These are phyloP conservation scores for Magnaporthales sp. DNA, from an alignment of 2,329 filamentous ascomycete species.

Conservation along the genomic window DNA sequence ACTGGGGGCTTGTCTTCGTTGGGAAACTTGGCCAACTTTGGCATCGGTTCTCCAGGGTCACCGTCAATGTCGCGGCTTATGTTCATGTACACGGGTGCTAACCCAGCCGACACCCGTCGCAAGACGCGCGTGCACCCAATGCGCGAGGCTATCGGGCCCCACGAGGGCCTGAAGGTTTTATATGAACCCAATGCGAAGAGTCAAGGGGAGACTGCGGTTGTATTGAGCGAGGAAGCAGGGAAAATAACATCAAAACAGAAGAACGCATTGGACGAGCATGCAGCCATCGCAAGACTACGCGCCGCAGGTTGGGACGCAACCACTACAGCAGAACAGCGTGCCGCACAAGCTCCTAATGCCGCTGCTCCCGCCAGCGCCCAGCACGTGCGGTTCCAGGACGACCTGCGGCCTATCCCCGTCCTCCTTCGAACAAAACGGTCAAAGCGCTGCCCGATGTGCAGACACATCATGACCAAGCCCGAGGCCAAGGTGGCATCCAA, in stretches of 20 bases:
- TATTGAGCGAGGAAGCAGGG: neutral
- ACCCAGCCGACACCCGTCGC: slow-evolving; percentile 52
- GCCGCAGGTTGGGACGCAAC: slow-evolving; percentile 57
- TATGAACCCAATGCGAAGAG: neutral
- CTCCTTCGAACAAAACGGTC: slow-evolving; percentile 85
- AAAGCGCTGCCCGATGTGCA: slow-evolving; percentile 85
- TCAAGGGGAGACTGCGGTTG: neutral
- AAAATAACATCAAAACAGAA: neutral
- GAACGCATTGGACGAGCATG: slow-evolving; percentile 48
- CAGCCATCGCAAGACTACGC: slow-evolving; percentile 51
- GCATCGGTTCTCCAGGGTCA: slow-evolving; percentile 68
- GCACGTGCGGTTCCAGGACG: slow-evolving; percentile 52
- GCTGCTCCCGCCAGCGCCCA: slow-evolving; percentile 24
- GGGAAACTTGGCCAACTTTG: slow-evolving; percentile 33
- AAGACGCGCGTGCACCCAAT: slow-evolving; percentile 63
- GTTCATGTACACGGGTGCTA: slow-evolving; percentile 68
- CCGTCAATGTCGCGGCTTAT: slow-evolving; percentile 67
- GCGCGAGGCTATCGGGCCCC: slow-evolving; percentile 64
- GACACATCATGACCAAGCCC: slow-evolving; percentile 91
- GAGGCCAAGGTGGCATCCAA: slow-evolving; percentile 84
- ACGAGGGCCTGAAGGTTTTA: slow-evolving; percentile 60
- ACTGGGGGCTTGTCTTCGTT: slow-evolving; percentile 34
- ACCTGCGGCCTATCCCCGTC: slow-evolving; percentile 74
- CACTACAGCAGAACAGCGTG: slow-evolving; percentile 38
- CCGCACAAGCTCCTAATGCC: slow-evolving; percentile 27